A percentile compares a stretch with the other conserved stretches of the same genome.
phyloP scores from a whole-genome alignment of 305 asterid species.

The Solanum hybrid region DNA sequence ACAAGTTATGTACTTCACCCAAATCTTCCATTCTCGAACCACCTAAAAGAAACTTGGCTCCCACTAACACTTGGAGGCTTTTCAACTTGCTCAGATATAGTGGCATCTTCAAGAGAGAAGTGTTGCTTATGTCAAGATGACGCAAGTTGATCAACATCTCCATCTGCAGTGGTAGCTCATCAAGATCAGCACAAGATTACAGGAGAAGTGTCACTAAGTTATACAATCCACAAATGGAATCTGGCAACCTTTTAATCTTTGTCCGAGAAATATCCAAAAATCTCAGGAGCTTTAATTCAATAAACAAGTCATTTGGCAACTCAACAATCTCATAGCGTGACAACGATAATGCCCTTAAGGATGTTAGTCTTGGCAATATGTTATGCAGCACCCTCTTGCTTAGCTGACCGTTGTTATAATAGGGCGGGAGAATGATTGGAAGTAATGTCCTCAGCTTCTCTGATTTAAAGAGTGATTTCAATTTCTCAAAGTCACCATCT shows the following conservation, averaged over 20 bases:
- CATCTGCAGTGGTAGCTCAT: neutral
- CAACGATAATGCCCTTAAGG: no score
- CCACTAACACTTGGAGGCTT: neutral
- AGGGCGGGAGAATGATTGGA: no score
- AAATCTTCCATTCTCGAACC: neutral
- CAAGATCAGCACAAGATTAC: neutral
- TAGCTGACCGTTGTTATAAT: no score
- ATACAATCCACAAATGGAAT: neutral
- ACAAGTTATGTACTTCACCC: neutral
- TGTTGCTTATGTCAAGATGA: conserved; percentile 14
- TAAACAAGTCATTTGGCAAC: no score
- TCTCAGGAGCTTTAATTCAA: no score
- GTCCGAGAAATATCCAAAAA: neutral
- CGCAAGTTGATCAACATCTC: conserved; percentile 8
- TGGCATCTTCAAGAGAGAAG: neutral
- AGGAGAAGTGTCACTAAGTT: neutral
- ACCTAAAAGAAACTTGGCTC: neutral
- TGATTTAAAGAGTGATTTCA: no score
- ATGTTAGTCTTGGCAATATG: no score
- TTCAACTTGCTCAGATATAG: neutral
- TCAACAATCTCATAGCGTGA: no score
- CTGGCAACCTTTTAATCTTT: neutral
- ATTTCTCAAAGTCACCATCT: no score
- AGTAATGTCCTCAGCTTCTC: no score
- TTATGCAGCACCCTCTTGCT: no score